Conservation (phyloP, 129 eudicot genomes). For the Chrysanthemum makinoi region DNA sequence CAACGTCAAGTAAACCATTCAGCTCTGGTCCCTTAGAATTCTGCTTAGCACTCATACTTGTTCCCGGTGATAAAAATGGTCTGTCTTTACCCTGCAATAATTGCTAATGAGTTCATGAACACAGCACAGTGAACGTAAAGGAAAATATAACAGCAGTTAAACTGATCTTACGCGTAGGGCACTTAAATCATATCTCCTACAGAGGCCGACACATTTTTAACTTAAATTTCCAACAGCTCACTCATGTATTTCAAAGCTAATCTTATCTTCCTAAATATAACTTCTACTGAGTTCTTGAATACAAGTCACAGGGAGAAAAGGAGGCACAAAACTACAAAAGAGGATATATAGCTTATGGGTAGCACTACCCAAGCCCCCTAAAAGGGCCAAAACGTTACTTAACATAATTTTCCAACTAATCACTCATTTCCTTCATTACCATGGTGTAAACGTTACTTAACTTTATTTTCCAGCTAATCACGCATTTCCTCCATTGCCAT, state of each 20-base stretch:
- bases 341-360: not conserved
- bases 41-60: slow-evolving; percentile 13
- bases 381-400: not conserved
- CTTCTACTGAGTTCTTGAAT: not conserved
- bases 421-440: not conserved
- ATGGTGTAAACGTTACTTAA: not conserved
- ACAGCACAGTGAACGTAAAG: not conserved
- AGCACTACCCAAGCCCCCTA: not conserved
- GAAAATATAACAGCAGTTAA: too few species aligned
- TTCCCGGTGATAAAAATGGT: slow-evolving; percentile 45
- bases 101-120: not conserved
- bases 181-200: too few species aligned
- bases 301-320: not conserved
- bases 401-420: slow-evolving; percentile 5
- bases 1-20: slow-evolving; percentile 36
- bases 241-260: too few species aligned
- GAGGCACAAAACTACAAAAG: not conserved
- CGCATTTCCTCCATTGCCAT: not conserved
- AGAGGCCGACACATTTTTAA: too few species aligned
- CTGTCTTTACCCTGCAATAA: slow-evolving; percentile 51
- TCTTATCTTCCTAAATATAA: too few species aligned
- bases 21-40: slow-evolving; percentile 31
- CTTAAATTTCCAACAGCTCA: not conserved
- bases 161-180: too few species aligned
- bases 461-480: slow-evolving; percentile 1